Percentiles rank a stretch among this genome's conserved stretches.
These are phyloP conservation scores for Heimioporus sp. DNA, from an alignment of 768 basidiomycete species.

Conservation along the genomic window DNA sequence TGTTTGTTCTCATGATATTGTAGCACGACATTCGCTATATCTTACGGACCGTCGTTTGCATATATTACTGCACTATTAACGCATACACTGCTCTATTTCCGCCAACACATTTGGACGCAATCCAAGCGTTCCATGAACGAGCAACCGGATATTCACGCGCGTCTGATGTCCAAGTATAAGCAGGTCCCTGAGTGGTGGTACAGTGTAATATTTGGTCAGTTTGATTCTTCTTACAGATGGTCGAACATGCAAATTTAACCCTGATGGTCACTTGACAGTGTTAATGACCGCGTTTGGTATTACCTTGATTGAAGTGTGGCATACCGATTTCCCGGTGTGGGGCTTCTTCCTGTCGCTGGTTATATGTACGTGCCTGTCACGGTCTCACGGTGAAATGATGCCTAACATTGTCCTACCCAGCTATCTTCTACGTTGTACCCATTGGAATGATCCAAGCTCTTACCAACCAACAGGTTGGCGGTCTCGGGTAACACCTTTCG, in stretches of 20 bases:
- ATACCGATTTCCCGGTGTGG: constrained; percentile 46
- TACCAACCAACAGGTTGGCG: constrained; percentile 73
- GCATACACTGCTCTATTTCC: constrained; percentile 73
- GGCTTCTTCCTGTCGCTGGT: constrained; percentile 37
- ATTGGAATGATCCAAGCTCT: constrained; percentile 55
- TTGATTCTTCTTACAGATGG: not conserved
- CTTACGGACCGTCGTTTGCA: constrained; percentile 83
- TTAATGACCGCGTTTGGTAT: constrained; percentile 58
- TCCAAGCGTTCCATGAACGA: constrained; percentile 68
- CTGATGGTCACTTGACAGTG: constrained; percentile 17
- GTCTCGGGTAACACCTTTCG: no score
- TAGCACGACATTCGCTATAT: constrained; percentile 64
- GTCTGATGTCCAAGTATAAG: constrained; percentile 53
- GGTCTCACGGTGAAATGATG: not conserved
- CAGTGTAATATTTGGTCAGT: constrained; percentile 25
- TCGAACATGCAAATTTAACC: not conserved
- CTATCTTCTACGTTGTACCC: constrained; percentile 69
- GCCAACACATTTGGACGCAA: constrained; percentile 76
- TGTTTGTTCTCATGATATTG: no score
- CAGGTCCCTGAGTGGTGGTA: constrained; percentile 69
- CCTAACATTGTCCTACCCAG: constrained; percentile 4
- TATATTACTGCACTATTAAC: constrained; percentile 72
- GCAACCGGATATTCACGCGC: constrained; percentile 72
- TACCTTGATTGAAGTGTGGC: constrained; percentile 60
- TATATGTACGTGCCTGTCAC: constrained; percentile 22